Conservation (phyloP, 306 rosid species). For the Cucurbita maxima region DNA sequence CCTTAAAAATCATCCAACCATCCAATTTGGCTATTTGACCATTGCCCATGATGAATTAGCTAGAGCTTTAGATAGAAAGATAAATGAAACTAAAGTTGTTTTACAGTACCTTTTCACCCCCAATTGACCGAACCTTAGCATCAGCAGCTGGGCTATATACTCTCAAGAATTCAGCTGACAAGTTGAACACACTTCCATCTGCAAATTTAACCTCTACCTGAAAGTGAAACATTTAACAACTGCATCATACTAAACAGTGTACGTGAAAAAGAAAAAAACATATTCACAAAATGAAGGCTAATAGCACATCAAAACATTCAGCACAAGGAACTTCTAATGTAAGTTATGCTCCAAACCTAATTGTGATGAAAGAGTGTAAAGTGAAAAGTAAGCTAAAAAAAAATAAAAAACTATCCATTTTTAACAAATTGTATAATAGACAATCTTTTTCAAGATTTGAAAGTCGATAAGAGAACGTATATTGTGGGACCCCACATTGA, state of each 20-base stretch:
- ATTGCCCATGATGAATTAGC: background rate
- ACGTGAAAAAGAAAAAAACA: background rate
- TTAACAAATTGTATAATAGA: too few species aligned
- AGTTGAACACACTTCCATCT: slow-evolving; percentile 40
- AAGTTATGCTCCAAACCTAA: background rate
- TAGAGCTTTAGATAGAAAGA: background rate
- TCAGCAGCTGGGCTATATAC: slow-evolving; percentile 76
- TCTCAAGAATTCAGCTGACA: slow-evolving; percentile 81
- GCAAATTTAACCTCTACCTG: slow-evolving; percentile 62
- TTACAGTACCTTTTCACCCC: slow-evolving; percentile 64
- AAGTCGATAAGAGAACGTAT: background rate
- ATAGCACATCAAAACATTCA: background rate
- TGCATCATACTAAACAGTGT: background rate
- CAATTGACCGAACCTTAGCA: slow-evolving; percentile 61
- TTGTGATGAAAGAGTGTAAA: background rate
- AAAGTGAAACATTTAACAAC: slow-evolving; percentile 3
- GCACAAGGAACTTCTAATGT: background rate
- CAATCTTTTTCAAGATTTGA: background rate
- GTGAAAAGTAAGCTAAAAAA: too few species aligned
- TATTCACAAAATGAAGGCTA: background rate
- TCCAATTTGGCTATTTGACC: background rate
- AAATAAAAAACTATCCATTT: too few species aligned
- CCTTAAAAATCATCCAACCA: background rate
- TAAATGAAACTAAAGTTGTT: background rate
- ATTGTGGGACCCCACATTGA: too few species aligned